phyloP scores from a whole-genome alignment of 768 basidiomycete genomes.

The Tricholoma hemisulphureum region DNA sequence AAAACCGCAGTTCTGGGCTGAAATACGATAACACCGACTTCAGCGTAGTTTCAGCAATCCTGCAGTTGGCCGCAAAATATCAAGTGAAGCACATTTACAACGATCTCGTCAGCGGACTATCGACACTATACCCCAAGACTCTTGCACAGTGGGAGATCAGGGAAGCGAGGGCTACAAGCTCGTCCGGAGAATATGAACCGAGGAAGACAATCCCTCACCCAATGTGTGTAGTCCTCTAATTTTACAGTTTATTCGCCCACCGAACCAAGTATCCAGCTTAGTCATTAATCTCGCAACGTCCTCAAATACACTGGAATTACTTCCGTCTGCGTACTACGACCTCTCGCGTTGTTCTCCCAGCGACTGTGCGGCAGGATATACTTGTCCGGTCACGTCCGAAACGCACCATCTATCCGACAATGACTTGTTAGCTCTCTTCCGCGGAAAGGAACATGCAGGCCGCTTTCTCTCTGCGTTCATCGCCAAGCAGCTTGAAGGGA shows the following conservation, averaged over 20 bases:
- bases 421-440: slow-evolving; percentile 60
- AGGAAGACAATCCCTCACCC: slow-evolving; percentile 60
- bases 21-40: slow-evolving; percentile 52
- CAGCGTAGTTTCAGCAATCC: slow-evolving; percentile 49
- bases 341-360: slow-evolving; percentile 68
- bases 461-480: slow-evolving; percentile 78
- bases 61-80: slow-evolving; percentile 66
- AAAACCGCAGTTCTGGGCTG: slow-evolving; percentile 40
- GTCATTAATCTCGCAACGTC: slow-evolving; percentile 67
- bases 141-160: slow-evolving; percentile 65
- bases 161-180: slow-evolving; percentile 54
- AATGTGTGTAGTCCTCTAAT: slow-evolving; percentile 45
- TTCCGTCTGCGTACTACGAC: slow-evolving; percentile 80
- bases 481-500: slow-evolving; percentile 69
- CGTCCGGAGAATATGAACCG: slow-evolving; percentile 55
- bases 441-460: slow-evolving; percentile 69
- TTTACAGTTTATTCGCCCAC: background rate
- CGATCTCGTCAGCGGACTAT: slow-evolving; percentile 54
- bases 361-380: slow-evolving; percentile 54
- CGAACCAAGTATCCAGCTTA: slow-evolving; percentile 36
- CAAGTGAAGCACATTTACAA: slow-evolving; percentile 54
- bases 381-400: slow-evolving; percentile 31
- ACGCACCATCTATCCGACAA: slow-evolving; percentile 44
- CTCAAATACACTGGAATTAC: slow-evolving; percentile 51
- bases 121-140: slow-evolving; percentile 57